These are phyloP conservation scores for Macadamia tetraphylla DNA, from an alignment of 164 flowering plant genomes.

Conservation along the genomic window DNA sequence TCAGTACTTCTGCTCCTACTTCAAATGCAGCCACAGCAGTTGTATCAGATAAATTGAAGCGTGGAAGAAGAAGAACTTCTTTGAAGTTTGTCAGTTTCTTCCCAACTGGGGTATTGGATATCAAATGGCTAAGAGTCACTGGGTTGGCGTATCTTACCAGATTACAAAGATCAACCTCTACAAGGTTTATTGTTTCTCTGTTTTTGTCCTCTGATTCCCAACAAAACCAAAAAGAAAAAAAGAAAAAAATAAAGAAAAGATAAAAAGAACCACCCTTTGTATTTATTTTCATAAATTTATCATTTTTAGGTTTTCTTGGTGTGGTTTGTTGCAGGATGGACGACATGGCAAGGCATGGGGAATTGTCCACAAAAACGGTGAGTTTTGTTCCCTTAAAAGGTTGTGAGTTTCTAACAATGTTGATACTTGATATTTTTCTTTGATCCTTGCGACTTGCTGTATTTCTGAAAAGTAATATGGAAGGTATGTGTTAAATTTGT, in stretches of 20 bases:
- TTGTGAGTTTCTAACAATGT: too few species aligned
- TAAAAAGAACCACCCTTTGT: neutral
- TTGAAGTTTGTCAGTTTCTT: conserved; percentile 82
- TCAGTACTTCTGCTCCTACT: conserved; percentile 16
- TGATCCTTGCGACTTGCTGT: too few species aligned
- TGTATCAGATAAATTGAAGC: conserved; percentile 24
- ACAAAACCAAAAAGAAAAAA: too few species aligned
- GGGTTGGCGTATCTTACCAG: conserved; percentile 69
- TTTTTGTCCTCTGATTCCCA: too few species aligned
- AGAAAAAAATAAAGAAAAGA: too few species aligned
- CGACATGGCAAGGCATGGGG: conserved; percentile 99
- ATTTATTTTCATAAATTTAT: neutral
- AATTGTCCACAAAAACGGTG: conserved; percentile 70
- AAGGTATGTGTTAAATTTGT: too few species aligned
- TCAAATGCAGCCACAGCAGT: conserved; percentile 9
- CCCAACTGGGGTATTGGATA: conserved; percentile 97
- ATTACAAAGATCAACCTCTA: conserved; percentile 62
- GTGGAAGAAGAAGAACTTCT: conserved; percentile 82
- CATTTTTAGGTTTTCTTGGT: neutral
- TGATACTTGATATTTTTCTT: too few species aligned
- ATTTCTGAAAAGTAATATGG: too few species aligned
- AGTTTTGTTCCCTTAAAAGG: conserved; percentile 4
- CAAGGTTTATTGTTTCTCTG: neutral
- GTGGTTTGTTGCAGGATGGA: conserved; percentile 62
- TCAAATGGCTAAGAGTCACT: conserved; percentile 85